Evolutionary conservation across 23 red algal genomes (phyloP).

Genomic region (Gracilariopsis chorda): DNA sequence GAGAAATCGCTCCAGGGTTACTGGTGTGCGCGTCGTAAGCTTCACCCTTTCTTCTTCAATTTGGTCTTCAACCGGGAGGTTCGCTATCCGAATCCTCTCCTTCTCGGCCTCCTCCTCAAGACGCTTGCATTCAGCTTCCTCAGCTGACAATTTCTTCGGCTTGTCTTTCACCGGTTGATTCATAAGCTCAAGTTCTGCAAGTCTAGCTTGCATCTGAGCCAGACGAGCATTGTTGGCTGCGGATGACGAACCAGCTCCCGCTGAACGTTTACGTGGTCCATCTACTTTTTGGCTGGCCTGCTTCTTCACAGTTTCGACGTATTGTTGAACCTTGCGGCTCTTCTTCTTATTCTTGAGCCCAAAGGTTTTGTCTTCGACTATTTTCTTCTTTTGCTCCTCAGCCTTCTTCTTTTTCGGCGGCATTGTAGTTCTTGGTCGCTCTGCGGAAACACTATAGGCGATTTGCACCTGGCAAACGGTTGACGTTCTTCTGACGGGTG

Average conservation of each 20-base stretch:
- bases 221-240: conserved; percentile 48
- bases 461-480: too few relatives aligned
- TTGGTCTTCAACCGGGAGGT: conserved; percentile 91
- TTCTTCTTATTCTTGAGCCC: conserved; percentile 99
- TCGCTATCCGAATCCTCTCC: conserved; percentile 81
- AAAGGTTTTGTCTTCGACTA: conserved; percentile 99
- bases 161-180: conserved; percentile 82
- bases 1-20: conserved; percentile 86
- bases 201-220: conserved; percentile 71
- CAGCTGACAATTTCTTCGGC: conserved; percentile 63
- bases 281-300: conserved; percentile 88
- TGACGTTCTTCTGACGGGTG: too few relatives aligned
- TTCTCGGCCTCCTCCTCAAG: conserved; percentile 71
- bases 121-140: conserved; percentile 69
- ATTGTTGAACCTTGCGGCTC: conserved; percentile 95
- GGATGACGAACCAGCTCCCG: conserved; percentile 26
- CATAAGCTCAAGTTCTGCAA: conserved; percentile 89
- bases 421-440: conserved; percentile 30
- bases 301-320: conserved; percentile 92
- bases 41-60: conserved; percentile 92
- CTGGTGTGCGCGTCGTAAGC: conserved; percentile 78
- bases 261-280: conserved; percentile 22
- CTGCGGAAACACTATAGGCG: too few relatives aligned
- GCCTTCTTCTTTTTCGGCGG: conserved; percentile 95
- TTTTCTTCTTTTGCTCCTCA: conserved; percentile 91